phyloP scores from a whole-genome alignment of 352 stramenopile genomes.

The Globisporangium iwayamae region DNA sequence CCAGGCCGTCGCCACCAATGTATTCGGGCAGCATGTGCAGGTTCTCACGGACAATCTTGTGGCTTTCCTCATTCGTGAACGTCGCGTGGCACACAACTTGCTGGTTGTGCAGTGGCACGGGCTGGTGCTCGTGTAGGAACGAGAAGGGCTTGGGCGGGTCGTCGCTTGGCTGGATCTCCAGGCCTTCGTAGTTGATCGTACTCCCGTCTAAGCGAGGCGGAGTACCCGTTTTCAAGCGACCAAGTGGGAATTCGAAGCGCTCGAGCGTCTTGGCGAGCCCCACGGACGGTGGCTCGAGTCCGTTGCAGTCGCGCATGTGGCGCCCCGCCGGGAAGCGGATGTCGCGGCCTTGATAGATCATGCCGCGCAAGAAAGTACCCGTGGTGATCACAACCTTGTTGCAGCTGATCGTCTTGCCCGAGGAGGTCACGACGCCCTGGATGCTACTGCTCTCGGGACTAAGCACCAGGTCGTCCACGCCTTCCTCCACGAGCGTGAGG shows the following conservation, averaged over 20 bases:
- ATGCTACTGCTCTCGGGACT: constrained; percentile 35
- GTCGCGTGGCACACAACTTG: constrained; percentile 95
- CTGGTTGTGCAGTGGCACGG: constrained; percentile 60
- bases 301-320: constrained; percentile 83
- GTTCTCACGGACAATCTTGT: constrained; percentile 93
- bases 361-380: constrained; percentile 96
- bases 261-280: constrained; percentile 94
- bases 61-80: constrained; percentile 96
- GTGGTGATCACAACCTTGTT: constrained; percentile 94
- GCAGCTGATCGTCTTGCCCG: constrained; percentile 46
- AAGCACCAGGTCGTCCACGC: constrained; percentile 95
- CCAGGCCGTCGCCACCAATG: constrained; percentile 72
- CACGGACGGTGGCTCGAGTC: constrained; percentile 93
- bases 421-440: constrained; percentile 59
- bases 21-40: constrained; percentile 93
- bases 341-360: constrained; percentile 93
- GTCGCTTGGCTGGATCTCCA: constrained; percentile 93
- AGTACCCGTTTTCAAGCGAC: constrained; percentile 96
- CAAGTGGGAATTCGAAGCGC: constrained; percentile 89
- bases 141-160: constrained; percentile 91
- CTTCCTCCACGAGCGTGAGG: constrained; percentile 92
- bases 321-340: constrained; percentile 91
- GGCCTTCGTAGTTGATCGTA: constrained; percentile 94
- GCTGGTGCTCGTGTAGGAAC: constrained; percentile 88
- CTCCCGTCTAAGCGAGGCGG: constrained; percentile 93